These are phyloP conservation scores for Dioscorea zingiberensis DNA, from an alignment of 106 monocot genomes.

Conservation along the genomic window DNA sequence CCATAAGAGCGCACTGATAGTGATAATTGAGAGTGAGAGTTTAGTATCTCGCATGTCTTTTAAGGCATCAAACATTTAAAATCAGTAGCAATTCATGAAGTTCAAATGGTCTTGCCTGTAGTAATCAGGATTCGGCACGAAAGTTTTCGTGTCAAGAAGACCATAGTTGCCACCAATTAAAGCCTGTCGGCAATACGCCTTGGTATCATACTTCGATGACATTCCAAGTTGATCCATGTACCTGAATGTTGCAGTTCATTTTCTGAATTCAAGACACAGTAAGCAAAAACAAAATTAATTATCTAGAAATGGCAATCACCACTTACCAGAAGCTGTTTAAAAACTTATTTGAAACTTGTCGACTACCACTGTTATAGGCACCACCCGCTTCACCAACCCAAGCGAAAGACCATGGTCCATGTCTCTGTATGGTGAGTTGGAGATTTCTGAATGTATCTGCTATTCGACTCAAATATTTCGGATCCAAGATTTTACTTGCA, in stretches of 20 bases:
- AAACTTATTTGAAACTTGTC: constrained; percentile 65
- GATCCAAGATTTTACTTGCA: constrained; percentile 49
- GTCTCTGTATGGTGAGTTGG: constrained; percentile 44
- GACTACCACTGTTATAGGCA: constrained; percentile 83
- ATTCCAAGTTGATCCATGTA: constrained; percentile 94
- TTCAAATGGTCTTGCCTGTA: constrained; percentile 44
- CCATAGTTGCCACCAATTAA: constrained; percentile 90
- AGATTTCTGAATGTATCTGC: constrained; percentile 60
- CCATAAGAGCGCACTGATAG: constrained; percentile 65
- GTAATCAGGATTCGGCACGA: constrained; percentile 92
- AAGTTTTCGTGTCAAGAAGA: constrained; percentile 68
- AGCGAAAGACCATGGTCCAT: constrained; percentile 89
- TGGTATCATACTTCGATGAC: constrained; percentile 65
- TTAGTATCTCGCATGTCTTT: neutral
- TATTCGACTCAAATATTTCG: constrained; percentile 43
- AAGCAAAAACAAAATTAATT: neutral
- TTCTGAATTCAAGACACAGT: neutral
- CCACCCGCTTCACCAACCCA: constrained; percentile 98
- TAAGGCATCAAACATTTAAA: neutral
- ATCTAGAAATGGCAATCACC: neutral
- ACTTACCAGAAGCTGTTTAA: constrained; percentile 85
- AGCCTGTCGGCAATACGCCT: constrained; percentile 69
- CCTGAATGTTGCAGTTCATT: constrained; percentile 27
- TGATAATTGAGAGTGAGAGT: neutral
- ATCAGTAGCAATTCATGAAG: neutral